Percentiles rank a stretch among this genome's conserved stretches.
Conservation (phyloP, 441 rosid species). For the Erodium texanum region DNA sequence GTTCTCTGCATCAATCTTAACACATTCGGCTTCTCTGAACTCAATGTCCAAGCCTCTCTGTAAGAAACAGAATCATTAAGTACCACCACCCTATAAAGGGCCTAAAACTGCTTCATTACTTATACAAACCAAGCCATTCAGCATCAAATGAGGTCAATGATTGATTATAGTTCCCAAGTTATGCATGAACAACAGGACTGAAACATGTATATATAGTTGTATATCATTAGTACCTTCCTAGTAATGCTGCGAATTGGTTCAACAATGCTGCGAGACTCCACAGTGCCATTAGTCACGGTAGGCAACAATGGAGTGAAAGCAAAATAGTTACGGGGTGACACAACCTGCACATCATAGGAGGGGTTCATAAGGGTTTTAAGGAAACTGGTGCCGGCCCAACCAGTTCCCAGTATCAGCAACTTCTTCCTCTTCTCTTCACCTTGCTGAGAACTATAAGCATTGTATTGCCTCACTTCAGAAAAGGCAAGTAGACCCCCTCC, state of each 20-base stretch:
- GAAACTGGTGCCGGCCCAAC: constrained; percentile 95
- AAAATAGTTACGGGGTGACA: constrained; percentile 96
- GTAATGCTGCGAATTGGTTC: constrained; percentile 88
- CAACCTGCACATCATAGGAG: constrained; percentile 69
- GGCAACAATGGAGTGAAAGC: constrained; percentile 95
- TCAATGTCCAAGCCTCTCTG: constrained; percentile 57
- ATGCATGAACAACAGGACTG: no score
- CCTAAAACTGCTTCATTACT: not conserved
- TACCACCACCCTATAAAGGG: not conserved
- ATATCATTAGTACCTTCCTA: constrained; percentile 43
- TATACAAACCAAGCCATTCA: not conserved
- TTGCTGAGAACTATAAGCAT: constrained; percentile 25
- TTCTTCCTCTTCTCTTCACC: constrained; percentile 54
- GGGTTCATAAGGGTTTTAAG: constrained; percentile 58
- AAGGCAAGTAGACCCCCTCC: constrained; percentile 82
- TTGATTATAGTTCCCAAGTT: no score
- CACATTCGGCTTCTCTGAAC: constrained; percentile 84
- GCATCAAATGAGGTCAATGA: no score
- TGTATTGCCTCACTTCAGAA: constrained; percentile 46
- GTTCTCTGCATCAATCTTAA: constrained; percentile 65
- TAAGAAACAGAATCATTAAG: not conserved
- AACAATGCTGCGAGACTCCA: constrained; percentile 72
- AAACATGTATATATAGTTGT: no score
- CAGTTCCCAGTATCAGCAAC: constrained; percentile 88
- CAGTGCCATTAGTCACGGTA: constrained; percentile 89